phyloP scores from a whole-genome alignment of 495 filamentous ascomycete species.

The Penicillium bialowiezense region DNA sequence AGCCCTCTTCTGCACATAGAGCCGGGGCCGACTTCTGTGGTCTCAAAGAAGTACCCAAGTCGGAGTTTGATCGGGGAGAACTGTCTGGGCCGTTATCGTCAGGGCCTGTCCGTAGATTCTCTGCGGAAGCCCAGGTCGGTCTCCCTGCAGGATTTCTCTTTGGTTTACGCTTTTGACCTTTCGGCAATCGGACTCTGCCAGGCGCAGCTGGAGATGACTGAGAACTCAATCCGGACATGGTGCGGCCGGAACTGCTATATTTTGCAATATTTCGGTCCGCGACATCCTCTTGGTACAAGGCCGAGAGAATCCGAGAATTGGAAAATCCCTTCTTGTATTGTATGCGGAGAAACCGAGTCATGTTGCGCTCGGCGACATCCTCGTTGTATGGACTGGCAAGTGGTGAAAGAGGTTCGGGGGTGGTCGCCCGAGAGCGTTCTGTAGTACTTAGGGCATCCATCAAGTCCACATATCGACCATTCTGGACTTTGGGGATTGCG shows the following conservation, averaged over 20 bases:
- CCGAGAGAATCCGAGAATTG: conserved; percentile 30
- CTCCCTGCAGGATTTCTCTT: conserved; percentile 9
- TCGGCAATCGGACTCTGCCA: conserved; percentile 18
- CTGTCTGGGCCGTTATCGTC: conserved; percentile 9
- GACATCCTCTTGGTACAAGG: conserved; percentile 44
- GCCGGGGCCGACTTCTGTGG: conserved; percentile 35
- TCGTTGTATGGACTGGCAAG: conserved; percentile 44
- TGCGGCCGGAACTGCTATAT: conserved; percentile 18
- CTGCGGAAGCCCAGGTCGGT: conserved; percentile 16
- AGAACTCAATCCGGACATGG: conserved; percentile 22
- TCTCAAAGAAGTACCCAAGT: conserved; percentile 15
- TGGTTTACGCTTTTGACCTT: conserved; percentile 12
- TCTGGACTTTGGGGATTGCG: conserved; percentile 9
- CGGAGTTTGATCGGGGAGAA: conserved; percentile 1
- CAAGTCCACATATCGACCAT: conserved; percentile 40
- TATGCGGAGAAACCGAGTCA: conserved; percentile 36
- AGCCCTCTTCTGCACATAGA: conserved; percentile 20
- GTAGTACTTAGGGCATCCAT: conserved; percentile 37
- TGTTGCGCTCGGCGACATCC: conserved; percentile 48
- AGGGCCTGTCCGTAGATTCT: conserved; percentile 15
- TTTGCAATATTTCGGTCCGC: conserved; percentile 42
- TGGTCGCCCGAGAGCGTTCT: conserved; percentile 26
- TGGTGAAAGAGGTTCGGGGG: conserved; percentile 18
- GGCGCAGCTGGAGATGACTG: conserved; percentile 24
- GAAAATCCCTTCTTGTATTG: conserved; percentile 22